A percentile compares a stretch with the other conserved stretches of the same genome.
Conservation (phyloP, 176 grass and related monocot genomes). For the Themeda triandra region DNA sequence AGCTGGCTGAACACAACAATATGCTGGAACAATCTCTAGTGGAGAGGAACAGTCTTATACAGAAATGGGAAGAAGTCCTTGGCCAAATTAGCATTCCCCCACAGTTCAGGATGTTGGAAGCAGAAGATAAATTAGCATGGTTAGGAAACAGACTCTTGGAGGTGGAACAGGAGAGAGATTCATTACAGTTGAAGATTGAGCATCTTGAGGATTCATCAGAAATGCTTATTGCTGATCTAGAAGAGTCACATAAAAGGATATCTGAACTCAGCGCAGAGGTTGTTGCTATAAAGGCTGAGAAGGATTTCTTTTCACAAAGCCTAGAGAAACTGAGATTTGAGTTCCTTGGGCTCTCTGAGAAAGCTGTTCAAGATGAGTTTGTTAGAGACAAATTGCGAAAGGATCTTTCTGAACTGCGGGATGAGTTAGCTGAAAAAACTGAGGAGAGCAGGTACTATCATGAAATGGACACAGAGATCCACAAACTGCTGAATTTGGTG, state of each 20-base stretch:
- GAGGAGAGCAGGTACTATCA: conserved; percentile 36
- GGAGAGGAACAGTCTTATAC: conserved; percentile 84
- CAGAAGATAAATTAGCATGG: conserved; percentile 72
- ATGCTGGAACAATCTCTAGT: conserved; percentile 96
- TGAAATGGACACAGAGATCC: conserved; percentile 59
- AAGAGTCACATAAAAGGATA: conserved; percentile 88
- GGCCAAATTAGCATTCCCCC: conserved; percentile 58
- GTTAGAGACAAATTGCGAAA: conserved; percentile 69
- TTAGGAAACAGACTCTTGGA: conserved; percentile 64
- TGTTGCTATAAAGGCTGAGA: conserved; percentile 74
- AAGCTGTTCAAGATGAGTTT: conserved; percentile 71
- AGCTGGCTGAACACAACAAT: conserved; percentile 91
- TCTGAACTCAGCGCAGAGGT: conserved; percentile 87
- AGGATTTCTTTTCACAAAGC: conserved; percentile 79
- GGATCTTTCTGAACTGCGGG: conserved; percentile 60
- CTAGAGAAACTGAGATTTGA: conserved; percentile 84
- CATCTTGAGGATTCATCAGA: conserved; percentile 93
- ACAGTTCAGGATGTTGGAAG: conserved; percentile 66
- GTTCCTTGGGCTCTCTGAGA: conserved; percentile 69
- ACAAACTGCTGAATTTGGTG: conserved; percentile 60
- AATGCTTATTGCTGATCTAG: conserved; percentile 84
- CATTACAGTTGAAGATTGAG: conserved; percentile 81
- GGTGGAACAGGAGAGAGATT: conserved; percentile 71
- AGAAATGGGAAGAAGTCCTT: conserved; percentile 89
- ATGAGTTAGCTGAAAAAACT: conserved; percentile 73